These are phyloP conservation scores for Scheffersomyces stambukii DNA, from an alignment of 1,139 yeast genomes.

Conservation along the genomic window DNA sequence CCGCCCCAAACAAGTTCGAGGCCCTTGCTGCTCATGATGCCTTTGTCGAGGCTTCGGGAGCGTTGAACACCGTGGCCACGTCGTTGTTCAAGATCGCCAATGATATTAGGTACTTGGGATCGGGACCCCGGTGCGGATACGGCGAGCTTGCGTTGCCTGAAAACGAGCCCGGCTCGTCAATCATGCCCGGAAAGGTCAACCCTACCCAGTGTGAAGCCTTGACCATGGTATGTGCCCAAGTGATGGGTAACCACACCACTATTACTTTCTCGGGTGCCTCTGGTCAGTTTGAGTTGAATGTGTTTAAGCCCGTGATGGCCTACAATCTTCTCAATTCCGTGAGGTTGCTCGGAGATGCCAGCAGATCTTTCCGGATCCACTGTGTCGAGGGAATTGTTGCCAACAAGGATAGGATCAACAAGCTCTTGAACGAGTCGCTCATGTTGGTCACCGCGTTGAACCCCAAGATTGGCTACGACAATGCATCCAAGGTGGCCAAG, in stretches of 20 bases:
- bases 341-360: constrained; percentile 85
- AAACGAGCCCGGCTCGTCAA: constrained; percentile 98
- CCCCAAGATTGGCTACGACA: constrained; percentile 98
- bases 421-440: constrained; percentile 86
- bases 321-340: constrained; percentile 83
- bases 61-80: constrained; percentile 89
- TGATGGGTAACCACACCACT: constrained; percentile 92
- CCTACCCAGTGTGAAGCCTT: constrained; percentile 99
- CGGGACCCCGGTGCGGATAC: constrained; percentile 99
- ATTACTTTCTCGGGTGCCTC: constrained; percentile 97
- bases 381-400: constrained; percentile 95
- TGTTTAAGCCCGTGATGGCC: constrained; percentile 94
- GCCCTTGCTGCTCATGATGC: constrained; percentile 99
- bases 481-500: constrained; percentile 96
- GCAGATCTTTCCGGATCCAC: constrained; percentile 82
- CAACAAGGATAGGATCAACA: constrained; percentile 79
- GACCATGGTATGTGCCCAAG: constrained; percentile 98
- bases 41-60: constrained; percentile 95
- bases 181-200: constrained; percentile 98
- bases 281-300: constrained; percentile 97
- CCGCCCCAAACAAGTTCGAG: constrained; percentile 98
- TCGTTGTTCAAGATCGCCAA: constrained; percentile 95
- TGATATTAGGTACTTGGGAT: constrained; percentile 95
- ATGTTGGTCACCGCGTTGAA: constrained; percentile 98
- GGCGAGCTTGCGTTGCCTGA: constrained; percentile 95